Base-by-base conservation (phyloP, 345 rosid genomes). In the Viola odorata region DNA sequence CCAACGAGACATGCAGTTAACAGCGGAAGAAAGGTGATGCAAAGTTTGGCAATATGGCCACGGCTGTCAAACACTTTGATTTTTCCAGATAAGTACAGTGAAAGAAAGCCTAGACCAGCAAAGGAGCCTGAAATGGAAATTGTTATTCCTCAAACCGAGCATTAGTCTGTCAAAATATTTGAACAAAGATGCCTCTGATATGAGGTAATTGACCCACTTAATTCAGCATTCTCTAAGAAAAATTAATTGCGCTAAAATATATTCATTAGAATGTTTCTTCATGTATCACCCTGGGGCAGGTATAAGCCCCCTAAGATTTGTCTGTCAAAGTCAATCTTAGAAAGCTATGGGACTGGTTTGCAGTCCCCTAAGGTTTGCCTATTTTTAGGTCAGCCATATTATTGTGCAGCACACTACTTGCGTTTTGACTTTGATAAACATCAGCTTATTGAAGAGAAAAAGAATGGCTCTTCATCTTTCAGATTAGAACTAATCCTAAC, bases 1-100 rank as follows among this genome's bases (percentile, higher is more conserved):
- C 72, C 84, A 15, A 76, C 77, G 15, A 80, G 81, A 61, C 65
- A 65, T 42, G 84, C 74, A 41, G 32, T 57, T 32, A 80, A 68
- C 36, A 73, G 57, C 12, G 78, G 80, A 49, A 80, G 42, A 55
- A 76, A 41, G 42, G 76, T 13, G 10, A 80, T 56, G 45, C 84
- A 76, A 9, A 80, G 70, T 57, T 80, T 80, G 42, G 84, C 81
- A 48, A 76, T 59, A 57, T 76, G 84, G 14, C 80, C 84, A 45
- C 57, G 65, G 7, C 69, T 60, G 58, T 80, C 84, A 68, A 80
- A 76, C 37, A 59, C 77, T 61, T 69, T 48, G 41, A 80, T 61
- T 50, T 79, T 79, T 50, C 83, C 83, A 17, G 83, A 68, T 45
- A 79, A 76, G 68, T 79, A 79, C 36, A 76, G 69, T 5, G 80